Evolutionary conservation across 345 rosid genomes (phyloP), one percentile per base, ranked within the genome.

Genomic region (Balakata baccata): DNA sequence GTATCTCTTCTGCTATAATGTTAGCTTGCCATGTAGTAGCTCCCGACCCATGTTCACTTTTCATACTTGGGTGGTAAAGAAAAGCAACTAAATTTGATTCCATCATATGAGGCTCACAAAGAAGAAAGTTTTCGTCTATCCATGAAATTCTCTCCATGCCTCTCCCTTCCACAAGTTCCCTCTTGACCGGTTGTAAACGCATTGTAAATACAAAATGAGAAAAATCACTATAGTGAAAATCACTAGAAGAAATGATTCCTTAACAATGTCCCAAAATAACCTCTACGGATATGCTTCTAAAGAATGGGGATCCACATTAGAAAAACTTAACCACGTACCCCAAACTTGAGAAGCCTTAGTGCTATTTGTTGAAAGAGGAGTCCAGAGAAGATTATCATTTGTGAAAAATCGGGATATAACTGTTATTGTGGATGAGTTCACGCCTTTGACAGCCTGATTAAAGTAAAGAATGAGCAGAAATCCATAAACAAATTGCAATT

Each of bases 391-490:
- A 84, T 82, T 81, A 56, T 75, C 80, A 58, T 69, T 88, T 49
- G 72, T 71, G 69, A 47, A 69, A 60, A 69, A 75, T 66, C 71
- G 80, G 81, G 75, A 84, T 73, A 84, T 76, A 81, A 90, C 62
- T 0, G 61, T 73, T 39, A 92, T 82, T 14, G 92, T 86, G 39
- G 90, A 81, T 41, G 90, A 81, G 84, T 81, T 87, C 59, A 95
- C 86, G 77, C 96, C 96, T 77, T 82, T 73, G 68, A 95, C 96
- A 61, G 82, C 83, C 84, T 90, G 89, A 85, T 87, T 86, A 68
- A 94, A 94, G 84, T 83, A 87, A 74, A 92, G 90, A 84, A 89
- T 70, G 66, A 95, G 73, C 0, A 94, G 97, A 81, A 95, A 85
- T 67, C 80, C 83, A 20, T 84, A 84, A 75, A 78, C 84, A 39